phyloP scores from a whole-genome alignment of 129 eudicot species.

The Centrapalus pauciflorus region DNA sequence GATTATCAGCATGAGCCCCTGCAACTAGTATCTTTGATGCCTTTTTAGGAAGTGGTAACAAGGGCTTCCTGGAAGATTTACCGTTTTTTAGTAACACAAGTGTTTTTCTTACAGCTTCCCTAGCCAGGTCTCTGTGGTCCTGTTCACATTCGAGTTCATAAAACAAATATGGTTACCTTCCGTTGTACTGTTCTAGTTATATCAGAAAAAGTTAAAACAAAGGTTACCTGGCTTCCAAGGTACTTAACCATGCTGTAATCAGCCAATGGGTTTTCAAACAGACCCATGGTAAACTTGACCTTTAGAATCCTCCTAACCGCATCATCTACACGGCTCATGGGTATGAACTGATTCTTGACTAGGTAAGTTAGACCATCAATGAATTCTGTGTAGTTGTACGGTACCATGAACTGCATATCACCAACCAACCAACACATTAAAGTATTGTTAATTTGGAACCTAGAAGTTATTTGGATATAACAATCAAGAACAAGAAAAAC shows the following conservation, averaged over 20 bases:
- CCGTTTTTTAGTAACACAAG: conserved; percentile 83
- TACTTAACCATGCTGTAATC: conserved; percentile 55
- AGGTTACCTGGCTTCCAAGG: conserved; percentile 59
- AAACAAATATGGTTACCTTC: background rate
- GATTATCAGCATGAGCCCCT: conserved; percentile 67
- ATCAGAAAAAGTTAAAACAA: background rate
- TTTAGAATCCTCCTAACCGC: conserved; percentile 67
- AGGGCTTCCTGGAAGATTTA: conserved; percentile 34
- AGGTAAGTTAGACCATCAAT: conserved; percentile 33
- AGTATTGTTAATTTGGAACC: too few relatives aligned
- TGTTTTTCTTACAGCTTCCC: conserved; percentile 87
- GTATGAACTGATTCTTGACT: conserved; percentile 43
- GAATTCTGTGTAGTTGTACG: conserved; percentile 60
- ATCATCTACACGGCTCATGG: conserved; percentile 74
- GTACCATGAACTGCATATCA: conserved; percentile 73
- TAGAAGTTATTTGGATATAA: background rate
- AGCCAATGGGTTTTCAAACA: conserved; percentile 72
- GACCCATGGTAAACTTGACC: conserved; percentile 67
- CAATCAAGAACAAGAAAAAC: background rate
- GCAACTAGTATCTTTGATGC: conserved; percentile 71
- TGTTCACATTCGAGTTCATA: conserved; percentile 18
- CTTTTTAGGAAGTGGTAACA: conserved; percentile 69
- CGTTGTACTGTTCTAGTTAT: background rate
- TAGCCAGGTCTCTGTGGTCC: conserved; percentile 72
- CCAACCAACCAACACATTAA: background rate